Conservation (phyloP, 495 filamentous ascomycete genomes). For the Neurospora sp. region DNA sequence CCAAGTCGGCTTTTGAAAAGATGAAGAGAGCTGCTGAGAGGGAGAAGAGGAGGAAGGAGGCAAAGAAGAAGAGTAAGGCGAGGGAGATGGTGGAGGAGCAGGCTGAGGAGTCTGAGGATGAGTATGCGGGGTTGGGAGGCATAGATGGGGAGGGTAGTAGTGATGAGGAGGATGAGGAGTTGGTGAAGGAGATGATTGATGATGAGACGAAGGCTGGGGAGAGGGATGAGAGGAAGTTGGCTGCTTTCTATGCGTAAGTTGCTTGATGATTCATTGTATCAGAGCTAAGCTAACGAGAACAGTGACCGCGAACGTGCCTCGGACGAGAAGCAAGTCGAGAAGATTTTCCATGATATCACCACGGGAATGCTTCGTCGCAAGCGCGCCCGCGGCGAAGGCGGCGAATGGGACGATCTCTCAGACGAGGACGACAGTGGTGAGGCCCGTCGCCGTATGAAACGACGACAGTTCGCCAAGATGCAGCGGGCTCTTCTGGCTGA, state of each 20-base stretch:
- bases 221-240: conserved; percentile 67
- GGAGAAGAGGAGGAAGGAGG: conserved; percentile 35
- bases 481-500: conserved; percentile 82
- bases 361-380: conserved; percentile 76
- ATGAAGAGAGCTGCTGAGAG: conserved; percentile 59
- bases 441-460: conserved; percentile 68
- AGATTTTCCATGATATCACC: conserved; percentile 85
- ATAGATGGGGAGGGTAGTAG: conserved; percentile 76
- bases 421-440: conserved; percentile 80
- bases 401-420: conserved; percentile 67
- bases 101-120: conserved; percentile 95
- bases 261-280: too few species aligned
- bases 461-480: conserved; percentile 84
- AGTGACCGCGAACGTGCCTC: conserved; percentile 56
- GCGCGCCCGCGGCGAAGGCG: conserved; percentile 35
- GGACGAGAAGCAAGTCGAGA: conserved; percentile 77
- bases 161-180: conserved; percentile 50
- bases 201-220: conserved; percentile 57
- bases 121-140: conserved; percentile 91
- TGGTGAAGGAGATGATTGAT: conserved; percentile 81
- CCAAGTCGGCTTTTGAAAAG: conserved; percentile 50
- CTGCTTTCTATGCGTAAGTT: conserved; percentile 81
- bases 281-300: conserved; percentile 7
- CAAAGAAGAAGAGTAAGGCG: conserved; percentile 76
- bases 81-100: conserved; percentile 84